phyloP scores from a whole-genome alignment of 805 yeast genomes.

The Candida dendrica region DNA sequence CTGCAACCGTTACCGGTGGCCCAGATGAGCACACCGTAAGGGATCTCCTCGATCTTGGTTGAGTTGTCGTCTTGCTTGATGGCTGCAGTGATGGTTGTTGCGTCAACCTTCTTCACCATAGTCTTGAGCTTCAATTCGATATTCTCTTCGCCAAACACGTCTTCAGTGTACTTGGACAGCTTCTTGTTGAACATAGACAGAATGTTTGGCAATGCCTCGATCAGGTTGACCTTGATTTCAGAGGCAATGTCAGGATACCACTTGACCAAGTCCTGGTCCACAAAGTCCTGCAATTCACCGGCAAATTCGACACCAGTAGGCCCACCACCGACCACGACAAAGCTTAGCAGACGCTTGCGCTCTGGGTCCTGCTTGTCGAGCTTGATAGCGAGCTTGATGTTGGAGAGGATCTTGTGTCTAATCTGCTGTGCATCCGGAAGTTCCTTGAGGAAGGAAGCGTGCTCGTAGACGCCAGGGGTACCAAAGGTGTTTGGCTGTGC shows the following conservation, averaged over 20 bases:
- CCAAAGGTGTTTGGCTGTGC: conserved; percentile 93
- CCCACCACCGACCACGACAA: conserved; percentile 70
- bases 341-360: conserved; percentile 75
- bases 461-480: conserved; percentile 86
- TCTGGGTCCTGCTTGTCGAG: conserved; percentile 68
- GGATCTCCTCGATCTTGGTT: conserved; percentile 51
- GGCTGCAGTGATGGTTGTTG: conserved; percentile 60
- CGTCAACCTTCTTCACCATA: conserved; percentile 81
- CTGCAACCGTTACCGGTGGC: conserved; percentile 96
- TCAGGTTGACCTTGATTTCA: conserved; percentile 77
- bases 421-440: conserved; percentile 81
- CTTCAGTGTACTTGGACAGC: conserved; percentile 71
- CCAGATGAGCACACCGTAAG: conserved; percentile 93
- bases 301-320: conserved; percentile 79
- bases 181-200: conserved; percentile 66
- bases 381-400: conserved; percentile 81
- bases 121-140: conserved; percentile 77
- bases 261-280: conserved; percentile 80
- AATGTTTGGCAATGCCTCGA: conserved; percentile 90
- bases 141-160: conserved; percentile 59
- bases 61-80: conserved; percentile 62
- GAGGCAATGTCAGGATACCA: conserved; percentile 83
- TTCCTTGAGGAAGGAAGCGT: conserved; percentile 86
- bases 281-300: conserved; percentile 91
- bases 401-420: conserved; percentile 75